Percentiles rank a stretch among this genome's conserved stretches.
Conservation (phyloP, 192 early-diverging fungal genomes). For the Backusella parvicylindrica region DNA sequence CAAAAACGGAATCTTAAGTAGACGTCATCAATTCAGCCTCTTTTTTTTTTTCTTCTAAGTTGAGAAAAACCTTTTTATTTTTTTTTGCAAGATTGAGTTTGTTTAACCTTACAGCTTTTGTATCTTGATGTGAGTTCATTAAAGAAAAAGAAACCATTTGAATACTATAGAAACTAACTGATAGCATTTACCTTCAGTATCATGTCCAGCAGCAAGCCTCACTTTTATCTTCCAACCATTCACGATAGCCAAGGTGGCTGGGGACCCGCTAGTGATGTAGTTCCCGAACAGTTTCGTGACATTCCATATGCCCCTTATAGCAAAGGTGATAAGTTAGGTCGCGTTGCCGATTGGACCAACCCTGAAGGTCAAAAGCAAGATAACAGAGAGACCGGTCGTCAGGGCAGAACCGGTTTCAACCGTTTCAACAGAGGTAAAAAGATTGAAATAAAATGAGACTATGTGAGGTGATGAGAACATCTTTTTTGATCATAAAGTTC, state of each 20-base stretch:
- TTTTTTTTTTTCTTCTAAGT: conserved; percentile 2
- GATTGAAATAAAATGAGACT: not conserved
- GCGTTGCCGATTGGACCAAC: conserved; percentile 90
- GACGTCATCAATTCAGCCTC: not conserved
- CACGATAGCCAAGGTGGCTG: conserved; percentile 84
- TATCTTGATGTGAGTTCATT: not conserved
- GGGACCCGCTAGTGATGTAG: conserved; percentile 73
- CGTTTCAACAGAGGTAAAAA: conserved; percentile 35
- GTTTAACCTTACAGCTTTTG: not conserved
- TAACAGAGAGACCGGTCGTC: conserved; percentile 56
- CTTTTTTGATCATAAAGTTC: not conserved
- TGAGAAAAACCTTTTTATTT: not conserved
- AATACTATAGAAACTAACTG: not conserved
- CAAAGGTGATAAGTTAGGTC: conserved; percentile 92
- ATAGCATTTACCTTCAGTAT: not conserved
- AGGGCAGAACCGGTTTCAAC: conserved; percentile 39
- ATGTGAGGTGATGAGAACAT: not conserved
- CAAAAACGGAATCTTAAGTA: not conserved
- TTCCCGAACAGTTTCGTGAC: conserved; percentile 63
- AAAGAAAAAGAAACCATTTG: not conserved
- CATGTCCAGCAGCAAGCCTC: conserved; percentile 22
- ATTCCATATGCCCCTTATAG: conserved; percentile 96
- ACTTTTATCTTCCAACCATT: conserved; percentile 76
- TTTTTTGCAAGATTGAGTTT: conserved; percentile 3
- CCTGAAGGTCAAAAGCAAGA: conserved; percentile 53